phyloP scores from a whole-genome alignment of 1,284 basidiomycete species.

The Papiliotrema terrestris region DNA sequence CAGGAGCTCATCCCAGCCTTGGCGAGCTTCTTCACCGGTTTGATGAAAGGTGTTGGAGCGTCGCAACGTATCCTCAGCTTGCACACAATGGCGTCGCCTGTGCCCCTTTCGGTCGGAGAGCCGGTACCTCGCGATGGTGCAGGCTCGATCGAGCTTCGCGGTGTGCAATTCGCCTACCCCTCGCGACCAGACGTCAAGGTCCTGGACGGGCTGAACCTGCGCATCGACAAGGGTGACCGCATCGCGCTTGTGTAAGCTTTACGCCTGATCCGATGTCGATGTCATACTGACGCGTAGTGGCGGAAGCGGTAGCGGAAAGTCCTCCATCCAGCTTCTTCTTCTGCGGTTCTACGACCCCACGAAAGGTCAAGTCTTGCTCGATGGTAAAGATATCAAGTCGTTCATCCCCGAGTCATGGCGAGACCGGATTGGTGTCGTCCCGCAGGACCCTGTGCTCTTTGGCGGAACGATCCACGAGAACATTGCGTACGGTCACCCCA shows the following conservation, averaged over 20 bases:
- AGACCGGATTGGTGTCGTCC: constrained; percentile 66
- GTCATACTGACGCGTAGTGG: constrained; percentile 25
- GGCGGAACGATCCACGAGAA: constrained; percentile 73
- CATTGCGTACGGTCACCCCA: constrained; percentile 56
- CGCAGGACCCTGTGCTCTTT: constrained; percentile 68
- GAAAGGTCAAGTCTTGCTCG: constrained; percentile 67
- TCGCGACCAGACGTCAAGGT: constrained; percentile 80
- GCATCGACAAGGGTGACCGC: constrained; percentile 51
- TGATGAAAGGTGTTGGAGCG: constrained; percentile 48
- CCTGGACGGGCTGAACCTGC: constrained; percentile 60
- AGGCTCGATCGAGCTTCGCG: constrained; percentile 72
- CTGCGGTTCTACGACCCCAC: constrained; percentile 87
- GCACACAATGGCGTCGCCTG: constrained; percentile 38
- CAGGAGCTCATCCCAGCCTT: constrained; percentile 25
- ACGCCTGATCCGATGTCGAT: not conserved
- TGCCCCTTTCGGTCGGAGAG: constrained; percentile 38
- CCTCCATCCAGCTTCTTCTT: constrained; percentile 67
- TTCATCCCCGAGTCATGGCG: constrained; percentile 72
- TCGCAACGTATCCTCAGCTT: constrained; percentile 45
- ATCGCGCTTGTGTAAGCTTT: constrained; percentile 47
- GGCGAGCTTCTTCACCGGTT: constrained; percentile 46
- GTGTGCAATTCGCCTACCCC: constrained; percentile 86
- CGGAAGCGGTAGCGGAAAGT: constrained; percentile 50
- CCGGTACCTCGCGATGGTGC: constrained; percentile 30
- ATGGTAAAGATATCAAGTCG: constrained; percentile 73